Percentiles rank a stretch among this genome's conserved stretches.
Evolutionary conservation across 495 filamentous ascomycete genomes (phyloP).

Genomic region (Talaromyces trachyspermus): DNA sequence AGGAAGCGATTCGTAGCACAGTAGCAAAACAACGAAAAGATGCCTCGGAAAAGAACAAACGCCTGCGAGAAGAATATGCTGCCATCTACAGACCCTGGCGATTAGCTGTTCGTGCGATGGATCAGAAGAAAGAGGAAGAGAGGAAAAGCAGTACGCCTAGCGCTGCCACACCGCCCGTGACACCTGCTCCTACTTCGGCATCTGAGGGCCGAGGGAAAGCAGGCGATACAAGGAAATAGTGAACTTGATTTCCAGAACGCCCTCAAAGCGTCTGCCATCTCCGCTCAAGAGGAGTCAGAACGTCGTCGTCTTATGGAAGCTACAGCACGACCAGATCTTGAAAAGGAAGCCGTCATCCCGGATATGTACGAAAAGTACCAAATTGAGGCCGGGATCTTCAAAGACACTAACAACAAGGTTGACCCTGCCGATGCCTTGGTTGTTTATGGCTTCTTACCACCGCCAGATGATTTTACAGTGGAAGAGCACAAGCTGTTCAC

Average conservation of each 20-base stretch:
- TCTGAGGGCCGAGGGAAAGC: conserved; percentile 45
- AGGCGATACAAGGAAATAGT: conserved; percentile 56
- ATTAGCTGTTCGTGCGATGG: conserved; percentile 45
- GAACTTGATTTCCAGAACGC: conserved; percentile 74
- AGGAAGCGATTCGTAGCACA: conserved; percentile 25
- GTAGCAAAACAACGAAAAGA: conserved; percentile 37
- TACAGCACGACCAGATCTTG: conserved; percentile 65
- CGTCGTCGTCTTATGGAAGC: conserved; percentile 56
- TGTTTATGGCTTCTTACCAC: conserved; percentile 66
- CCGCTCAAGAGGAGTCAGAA: conserved; percentile 66
- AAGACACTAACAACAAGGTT: conserved; percentile 66
- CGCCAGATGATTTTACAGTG: conserved; percentile 73
- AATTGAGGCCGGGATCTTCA: conserved; percentile 46
- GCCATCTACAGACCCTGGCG: conserved; percentile 43
- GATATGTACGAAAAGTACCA: conserved; percentile 58
- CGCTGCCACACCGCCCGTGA: conserved; percentile 42
- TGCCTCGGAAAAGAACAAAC: conserved; percentile 32
- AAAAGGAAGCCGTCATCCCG: conserved; percentile 80
- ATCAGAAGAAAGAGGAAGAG: conserved; percentile 52
- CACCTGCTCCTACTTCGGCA: conserved; percentile 24
- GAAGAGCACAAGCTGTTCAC: conserved; percentile 75
- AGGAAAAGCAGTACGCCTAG: conserved; percentile 41
- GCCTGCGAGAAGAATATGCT: conserved; percentile 34
- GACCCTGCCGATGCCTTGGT: conserved; percentile 57
- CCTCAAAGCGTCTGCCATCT: conserved; percentile 67